Base-by-base conservation (phyloP, 1,284 basidiomycete genomes). In the Coriolopsis trogii region DNA sequence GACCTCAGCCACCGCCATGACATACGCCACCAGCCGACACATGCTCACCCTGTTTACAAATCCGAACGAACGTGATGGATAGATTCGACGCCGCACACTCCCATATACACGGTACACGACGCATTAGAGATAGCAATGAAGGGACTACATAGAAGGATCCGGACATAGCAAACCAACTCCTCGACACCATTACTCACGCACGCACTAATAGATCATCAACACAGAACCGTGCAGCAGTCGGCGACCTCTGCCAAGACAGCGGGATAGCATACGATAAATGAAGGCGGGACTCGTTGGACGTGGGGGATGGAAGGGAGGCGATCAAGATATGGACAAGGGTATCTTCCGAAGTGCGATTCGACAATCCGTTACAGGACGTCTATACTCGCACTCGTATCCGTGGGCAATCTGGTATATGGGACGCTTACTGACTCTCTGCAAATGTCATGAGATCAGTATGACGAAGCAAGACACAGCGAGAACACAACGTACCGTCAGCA, bases 261-360 rank as follows among this genome's bases (percentile, higher is more conserved):
- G 45, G 56, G 50, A 50, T 46, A 55, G 56, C 53, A 58, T 55
- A 55, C 33, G 44, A 24, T 51, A 49, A 44, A 41, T n/a, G 54
- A 51, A 51, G 30, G 49, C 38, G 28, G 10, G 25, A 8, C 26
- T 38, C 33, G 33, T 16, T 16, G 39, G 26, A 31, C 38, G 12
- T 23, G 23, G 36, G 13, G 26, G n/a, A 18, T 18, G 44, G 43
- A n/a, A n/a, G n/a, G n/a, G n/a, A n/a, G n/a, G n/a, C n/a, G 31
- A 41, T 26, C 20, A 29, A 42, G 33, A n/a, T 33, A 46, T 34
- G 15, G 42, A 38, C 34, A 40, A 24, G 53, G 57, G 57, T 59
- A 59, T 59, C 53, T 55, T 59, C 53, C 57, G 53, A 47, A 42
- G 41, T 23, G 36, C 41, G 49, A 50, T 50, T 36, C 44, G 39